Base-by-base conservation (phyloP, 345 rosid genomes). In the Rhizophora mangle region DNA sequence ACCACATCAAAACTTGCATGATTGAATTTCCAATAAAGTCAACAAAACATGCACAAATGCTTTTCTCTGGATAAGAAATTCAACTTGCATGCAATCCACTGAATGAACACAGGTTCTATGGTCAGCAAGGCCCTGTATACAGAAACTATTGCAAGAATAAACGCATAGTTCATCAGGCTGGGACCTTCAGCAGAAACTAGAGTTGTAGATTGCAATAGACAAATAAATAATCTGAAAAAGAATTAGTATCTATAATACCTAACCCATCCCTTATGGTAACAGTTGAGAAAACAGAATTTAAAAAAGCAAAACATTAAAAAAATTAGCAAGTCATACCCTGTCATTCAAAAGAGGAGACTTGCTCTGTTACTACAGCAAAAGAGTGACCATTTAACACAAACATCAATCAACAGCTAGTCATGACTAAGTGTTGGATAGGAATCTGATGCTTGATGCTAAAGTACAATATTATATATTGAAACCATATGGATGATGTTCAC, bases 131-230 rank as follows among this genome's bases (percentile, higher is more conserved):
- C 26, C 27, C 36, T 27, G 24, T 43, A 65, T 65, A 19, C 39
- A 27, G 58, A 65, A 27, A 19, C 19, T 19, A 5, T 8, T 37
- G 26, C 4, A 20, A 43, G 57, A 29, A 21, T 52, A 59, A 65
- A 27, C 49, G 27, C 11, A 32, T 55, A 32, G 69, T 31, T 29
- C 5, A 1, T 21, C 37, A n/a, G 32, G 37, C 5, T 8, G 11
- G 31, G 22, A 53, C 20, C 60, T 65, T 52, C 59, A 52, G 47
- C 60, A 65, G 27, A 32, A 64, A 43, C 49, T 43, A 43, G 49
- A 13, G 49, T 49, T 64, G 32, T 51, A 64, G 24, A 29, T 64
- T 22, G 34, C n/a, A 64, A 9, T 47, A 47, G 32, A 32, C 32
- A 64, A 64, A 29, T 34, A 19, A 29, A 1, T 27, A 20, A 24